phyloP scores from a whole-genome alignment of 495 filamentous ascomycete species.

The Penicillium antarcticum region DNA sequence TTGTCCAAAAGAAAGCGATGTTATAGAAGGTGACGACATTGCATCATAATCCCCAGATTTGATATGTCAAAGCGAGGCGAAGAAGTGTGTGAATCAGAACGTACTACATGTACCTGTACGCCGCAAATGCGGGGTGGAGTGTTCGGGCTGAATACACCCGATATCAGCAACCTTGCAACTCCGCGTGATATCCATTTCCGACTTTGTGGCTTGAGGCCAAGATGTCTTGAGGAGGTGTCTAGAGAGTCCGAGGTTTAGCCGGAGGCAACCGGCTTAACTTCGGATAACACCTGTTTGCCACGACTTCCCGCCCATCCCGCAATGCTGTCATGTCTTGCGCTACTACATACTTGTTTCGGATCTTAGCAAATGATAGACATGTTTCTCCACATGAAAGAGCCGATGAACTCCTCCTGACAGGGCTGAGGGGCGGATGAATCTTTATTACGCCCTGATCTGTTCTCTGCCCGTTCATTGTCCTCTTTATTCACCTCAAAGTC shows the following conservation, averaged over 20 bases:
- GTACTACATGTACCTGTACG: background rate
- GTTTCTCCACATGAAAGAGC: too few species aligned
- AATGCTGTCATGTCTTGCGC: background rate
- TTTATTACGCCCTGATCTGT: too few species aligned
- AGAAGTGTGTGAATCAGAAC: background rate
- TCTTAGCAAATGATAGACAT: too few species aligned
- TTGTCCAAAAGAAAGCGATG: constrained; percentile 28
- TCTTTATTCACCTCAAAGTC: background rate
- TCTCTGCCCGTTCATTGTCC: background rate
- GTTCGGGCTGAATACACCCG: background rate
- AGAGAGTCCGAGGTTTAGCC: constrained; percentile 2
- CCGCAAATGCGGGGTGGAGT: background rate
- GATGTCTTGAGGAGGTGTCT: background rate
- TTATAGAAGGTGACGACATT: constrained; percentile 8
- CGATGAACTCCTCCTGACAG: too few species aligned
- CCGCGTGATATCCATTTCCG: background rate
- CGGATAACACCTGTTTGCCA: background rate
- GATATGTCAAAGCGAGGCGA: background rate
- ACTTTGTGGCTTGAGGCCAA: background rate
- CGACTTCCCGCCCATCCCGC: background rate
- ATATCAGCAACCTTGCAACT: background rate
- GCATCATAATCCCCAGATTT: background rate
- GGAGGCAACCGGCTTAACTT: background rate
- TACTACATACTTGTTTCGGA: too few species aligned
- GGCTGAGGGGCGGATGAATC: too few species aligned